Percentiles rank a stretch among this genome's conserved stretches.
phyloP scores from a whole-genome alignment of 306 rosid genomes.

The Castanopsis chinensis region DNA sequence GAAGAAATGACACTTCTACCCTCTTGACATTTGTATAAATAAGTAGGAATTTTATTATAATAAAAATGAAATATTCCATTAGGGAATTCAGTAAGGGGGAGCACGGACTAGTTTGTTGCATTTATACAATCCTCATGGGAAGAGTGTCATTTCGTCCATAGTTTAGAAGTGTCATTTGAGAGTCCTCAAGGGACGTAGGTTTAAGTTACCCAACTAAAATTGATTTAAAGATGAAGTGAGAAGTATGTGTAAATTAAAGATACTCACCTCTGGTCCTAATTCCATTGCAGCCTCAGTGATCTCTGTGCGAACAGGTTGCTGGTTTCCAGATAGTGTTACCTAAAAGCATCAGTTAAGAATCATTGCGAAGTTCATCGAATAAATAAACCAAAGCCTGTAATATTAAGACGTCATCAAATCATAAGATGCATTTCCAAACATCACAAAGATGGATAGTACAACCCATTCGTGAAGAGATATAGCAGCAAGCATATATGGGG shows the following conservation, averaged over 20 bases:
- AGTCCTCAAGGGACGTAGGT: no score
- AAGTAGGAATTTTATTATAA: no score
- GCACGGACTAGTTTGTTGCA: no score
- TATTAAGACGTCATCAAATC: background rate
- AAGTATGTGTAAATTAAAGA: background rate
- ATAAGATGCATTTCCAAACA: background rate
- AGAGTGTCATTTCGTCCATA: no score
- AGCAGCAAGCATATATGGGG: conserved; percentile 6
- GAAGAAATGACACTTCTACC: no score
- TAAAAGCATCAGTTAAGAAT: conserved; percentile 27
- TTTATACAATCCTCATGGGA: no score
- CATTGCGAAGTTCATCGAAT: conserved; percentile 11
- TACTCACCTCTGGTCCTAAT: conserved; percentile 80
- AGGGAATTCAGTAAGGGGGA: no score
- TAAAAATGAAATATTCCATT: no score
- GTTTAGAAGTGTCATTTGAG: no score
- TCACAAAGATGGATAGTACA: background rate
- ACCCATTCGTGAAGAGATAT: background rate
- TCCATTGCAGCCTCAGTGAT: conserved; percentile 90
- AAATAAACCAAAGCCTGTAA: conserved; percentile 9
- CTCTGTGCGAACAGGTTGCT: conserved; percentile 75
- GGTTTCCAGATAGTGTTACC: conserved; percentile 88
- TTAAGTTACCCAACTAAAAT: no score
- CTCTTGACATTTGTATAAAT: no score
- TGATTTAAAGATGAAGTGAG: background rate